Base-by-base conservation (phyloP, 1,284 basidiomycete genomes). In the Malassezia sp. region DNA sequence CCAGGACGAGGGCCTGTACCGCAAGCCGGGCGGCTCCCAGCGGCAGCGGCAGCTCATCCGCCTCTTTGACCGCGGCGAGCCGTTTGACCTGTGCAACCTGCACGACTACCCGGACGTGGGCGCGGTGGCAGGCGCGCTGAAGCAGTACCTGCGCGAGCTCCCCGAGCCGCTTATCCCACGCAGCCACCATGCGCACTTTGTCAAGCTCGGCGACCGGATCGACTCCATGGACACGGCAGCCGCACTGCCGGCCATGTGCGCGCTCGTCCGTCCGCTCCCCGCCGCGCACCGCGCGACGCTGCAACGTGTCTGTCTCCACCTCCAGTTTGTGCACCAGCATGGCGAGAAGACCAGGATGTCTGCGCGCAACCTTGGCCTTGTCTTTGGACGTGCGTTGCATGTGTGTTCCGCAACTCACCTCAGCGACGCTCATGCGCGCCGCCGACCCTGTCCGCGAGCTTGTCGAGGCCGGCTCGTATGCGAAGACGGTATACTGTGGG, bases 301-400 rank as follows among this genome's bases (percentile, higher is more conserved):
- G 27, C 77, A 80, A 42, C 72, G 76, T 45, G 76, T 99, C 20
- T 84, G 95, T 79, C 73, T 85, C 18, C 93, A 99, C 73, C 74
- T 99, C 23, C 74, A 90, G 64, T 49, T 56, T 9, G 61, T 70
- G 2, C 59, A 58, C 44, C 43, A 57, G 22, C 42, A 58, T 20
- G 49, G 46, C 24, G 79, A 81, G 20, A 75, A 76, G 49, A 99
- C 97, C 71, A 76, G 89, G 42, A 97, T 99, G 93, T 88, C 81
- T 39, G 82, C 87, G 3, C 79, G 88, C 54, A 99, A 97, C 63
- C 74, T 99, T 17, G 93, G 93, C n/a, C 88, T 96, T n/a, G 89
- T 99, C 32, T 96, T 97, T 74, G 93, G 93, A 58, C 91, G 89
- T 95, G 71, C 75, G 88, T 82, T 74, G 93, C 93, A 58, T 93